Evolutionary conservation across 2,329 filamentous ascomycete species (phyloP), one percentile per base, ranked within the genome.

Genomic region (Trichophyton mentagrophytes): DNA sequence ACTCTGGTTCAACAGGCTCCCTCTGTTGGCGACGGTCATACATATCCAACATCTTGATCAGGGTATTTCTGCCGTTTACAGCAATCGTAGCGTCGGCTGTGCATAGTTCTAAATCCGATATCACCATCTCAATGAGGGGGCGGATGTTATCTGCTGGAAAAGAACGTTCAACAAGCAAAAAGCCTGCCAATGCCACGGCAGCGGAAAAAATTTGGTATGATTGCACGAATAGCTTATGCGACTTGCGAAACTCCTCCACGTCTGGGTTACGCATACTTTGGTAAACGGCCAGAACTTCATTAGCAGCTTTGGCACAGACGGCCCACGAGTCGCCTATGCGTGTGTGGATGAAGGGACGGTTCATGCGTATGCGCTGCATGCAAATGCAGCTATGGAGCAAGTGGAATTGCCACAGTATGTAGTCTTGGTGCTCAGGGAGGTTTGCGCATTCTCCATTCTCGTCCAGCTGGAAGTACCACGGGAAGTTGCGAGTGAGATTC

Each of bases 151-250:
- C 63, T 15, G 62, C 63, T 3, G 67, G 68, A 36, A 68, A 63
- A 2, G 66, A 64, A 13, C 66, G 62, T 58, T 69, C 68, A 17
- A 69, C 68, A 2, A 69, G 65, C 40, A 69, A 56, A 17, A 69
- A 67, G 2, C 66, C 65, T 9, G 66, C 68, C 25, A 69, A 57
- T 38, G 68, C 65, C 5, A 69, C 67, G 0, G 68, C 68, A 20
- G 67, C 68, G 8, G 68, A 68, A 59, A 67, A 69, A 3, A 65
- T 61, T 49, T 69, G 67, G 57, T 69, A 69, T 17, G 62, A 65
- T 53, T 69, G 67, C n/a, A 66, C 60, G 20, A 64, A 62, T 55
- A 67, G 67, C 53, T 67, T 66, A 53, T 65, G 67, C 9, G 66
- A 65, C 27, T 60, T 60, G 36, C 63, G 60, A 44, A 69, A 66